Percentiles rank a stretch among this genome's conserved stretches.
Conservation (phyloP, 2,329 filamentous ascomycete genomes). For the Aureobasidium vineae region DNA sequence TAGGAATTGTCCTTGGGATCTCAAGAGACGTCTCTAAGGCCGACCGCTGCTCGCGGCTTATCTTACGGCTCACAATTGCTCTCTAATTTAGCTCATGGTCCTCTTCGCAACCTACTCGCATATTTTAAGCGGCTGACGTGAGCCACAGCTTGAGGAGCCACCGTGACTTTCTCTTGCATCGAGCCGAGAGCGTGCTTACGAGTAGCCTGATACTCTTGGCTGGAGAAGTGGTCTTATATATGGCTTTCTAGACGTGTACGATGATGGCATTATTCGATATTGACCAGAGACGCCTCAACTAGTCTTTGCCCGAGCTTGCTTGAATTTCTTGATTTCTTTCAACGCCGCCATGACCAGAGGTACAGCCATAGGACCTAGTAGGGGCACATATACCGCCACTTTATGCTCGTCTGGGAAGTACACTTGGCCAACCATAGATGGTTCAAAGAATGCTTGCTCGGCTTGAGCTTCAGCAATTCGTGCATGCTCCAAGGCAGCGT, state of each 20-base stretch:
- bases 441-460: slow-evolving; percentile 95
- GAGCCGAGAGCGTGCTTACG: neutral
- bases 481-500: slow-evolving; percentile 71
- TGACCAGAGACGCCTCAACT: neutral
- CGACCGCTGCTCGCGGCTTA: too few species aligned
- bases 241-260: neutral
- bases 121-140: neutral
- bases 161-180: too few species aligned
- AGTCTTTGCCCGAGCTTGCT: slow-evolving; percentile 10
- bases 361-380: slow-evolving; percentile 87
- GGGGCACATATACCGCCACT: slow-evolving; percentile 88
- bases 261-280: neutral
- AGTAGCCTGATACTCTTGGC: neutral
- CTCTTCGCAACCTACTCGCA: neutral
- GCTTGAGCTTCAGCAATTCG: slow-evolving; percentile 83
- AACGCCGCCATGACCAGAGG: slow-evolving; percentile 80
- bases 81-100: too few species aligned
- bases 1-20: too few species aligned
- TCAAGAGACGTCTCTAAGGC: too few species aligned
- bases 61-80: too few species aligned
- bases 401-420: slow-evolving; percentile 99
- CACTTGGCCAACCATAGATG: slow-evolving; percentile 97
- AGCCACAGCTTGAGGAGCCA: neutral
- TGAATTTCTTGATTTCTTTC: slow-evolving; percentile 64
- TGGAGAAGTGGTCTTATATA: neutral